These are phyloP conservation scores for Mycena vitilis DNA, from an alignment of 768 basidiomycete species.

Conservation along the genomic window DNA sequence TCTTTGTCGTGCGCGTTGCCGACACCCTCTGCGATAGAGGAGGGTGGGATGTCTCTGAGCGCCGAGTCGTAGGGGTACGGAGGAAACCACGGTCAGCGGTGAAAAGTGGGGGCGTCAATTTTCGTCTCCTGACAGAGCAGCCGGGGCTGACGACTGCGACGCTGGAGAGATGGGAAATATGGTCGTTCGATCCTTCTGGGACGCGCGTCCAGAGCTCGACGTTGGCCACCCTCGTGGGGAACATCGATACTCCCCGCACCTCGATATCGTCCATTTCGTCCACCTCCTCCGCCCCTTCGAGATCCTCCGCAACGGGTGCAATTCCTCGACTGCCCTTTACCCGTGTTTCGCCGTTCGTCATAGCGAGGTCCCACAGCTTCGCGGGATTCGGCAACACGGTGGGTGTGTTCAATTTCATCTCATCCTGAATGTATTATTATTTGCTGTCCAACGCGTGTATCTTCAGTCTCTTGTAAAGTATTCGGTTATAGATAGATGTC, in stretches of 20 bases:
- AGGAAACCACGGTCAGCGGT: slow-evolving; percentile 63
- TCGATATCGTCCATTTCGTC: slow-evolving; percentile 35
- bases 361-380: slow-evolving; percentile 61
- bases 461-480: slow-evolving; percentile 15
- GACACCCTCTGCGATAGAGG: slow-evolving; percentile 80
- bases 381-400: slow-evolving; percentile 87
- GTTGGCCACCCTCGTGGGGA: slow-evolving; percentile 58
- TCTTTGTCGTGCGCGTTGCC: slow-evolving; percentile 63
- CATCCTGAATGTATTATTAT: slow-evolving; percentile 25
- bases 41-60: slow-evolving; percentile 74
- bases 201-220: slow-evolving; percentile 62
- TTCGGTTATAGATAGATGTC: slow-evolving; percentile 2
- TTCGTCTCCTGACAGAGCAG: slow-evolving; percentile 15
- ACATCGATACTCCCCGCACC: slow-evolving; percentile 35
- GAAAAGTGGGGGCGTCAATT: slow-evolving; percentile 41
- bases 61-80: slow-evolving; percentile 76
- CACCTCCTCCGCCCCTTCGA: slow-evolving; percentile 31
- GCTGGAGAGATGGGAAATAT: slow-evolving; percentile 86
- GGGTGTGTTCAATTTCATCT: slow-evolving; percentile 62
- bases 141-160: slow-evolving; percentile 70
- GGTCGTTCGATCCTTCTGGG: slow-evolving; percentile 75
- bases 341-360: slow-evolving; percentile 72
- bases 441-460: slow-evolving; percentile 20
- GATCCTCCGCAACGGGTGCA: slow-evolving; percentile 36
- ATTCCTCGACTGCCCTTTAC: slow-evolving; percentile 83